A percentile compares a stretch with the other conserved stretches of the same genome.
Evolutionary conservation across 2,329 filamentous ascomycete species (phyloP).

Genomic region (Chrysoporthe puriensis): DNA sequence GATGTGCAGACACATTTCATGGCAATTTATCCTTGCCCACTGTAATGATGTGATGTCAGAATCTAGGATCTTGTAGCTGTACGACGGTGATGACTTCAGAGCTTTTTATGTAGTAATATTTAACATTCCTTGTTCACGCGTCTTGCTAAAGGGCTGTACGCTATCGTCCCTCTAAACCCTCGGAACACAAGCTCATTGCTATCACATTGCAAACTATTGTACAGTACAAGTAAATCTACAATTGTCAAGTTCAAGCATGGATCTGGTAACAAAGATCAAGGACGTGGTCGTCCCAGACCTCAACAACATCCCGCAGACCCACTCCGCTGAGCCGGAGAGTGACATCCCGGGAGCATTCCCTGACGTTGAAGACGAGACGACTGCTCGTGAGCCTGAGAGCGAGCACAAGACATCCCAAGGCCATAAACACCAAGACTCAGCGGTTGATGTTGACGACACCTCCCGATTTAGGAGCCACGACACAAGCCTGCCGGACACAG

Average conservation of each 20-base stretch:
- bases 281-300: constrained; percentile 5
- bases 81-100: background rate
- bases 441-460: background rate
- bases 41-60: background rate
- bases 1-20: background rate
- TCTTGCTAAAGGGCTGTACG: background rate
- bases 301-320: constrained; percentile 5
- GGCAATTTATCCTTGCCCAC: background rate
- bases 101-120: too few relatives aligned
- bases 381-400: background rate
- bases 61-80: background rate
- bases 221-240: background rate
- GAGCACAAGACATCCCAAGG: background rate
- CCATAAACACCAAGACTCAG: background rate
- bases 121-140: background rate
- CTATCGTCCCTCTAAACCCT: background rate
- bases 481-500: background rate
- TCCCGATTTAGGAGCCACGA: background rate
- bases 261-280: constrained; percentile 6
- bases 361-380: constrained; percentile 3
- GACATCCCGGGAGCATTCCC: constrained; percentile 9
- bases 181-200: background rate
- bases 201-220: background rate
- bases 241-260: background rate
- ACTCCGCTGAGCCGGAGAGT: background rate